These are phyloP conservation scores for Arthrinium puccinioides DNA, from an alignment of 2,329 filamentous ascomycete species.

Conservation along the genomic window DNA sequence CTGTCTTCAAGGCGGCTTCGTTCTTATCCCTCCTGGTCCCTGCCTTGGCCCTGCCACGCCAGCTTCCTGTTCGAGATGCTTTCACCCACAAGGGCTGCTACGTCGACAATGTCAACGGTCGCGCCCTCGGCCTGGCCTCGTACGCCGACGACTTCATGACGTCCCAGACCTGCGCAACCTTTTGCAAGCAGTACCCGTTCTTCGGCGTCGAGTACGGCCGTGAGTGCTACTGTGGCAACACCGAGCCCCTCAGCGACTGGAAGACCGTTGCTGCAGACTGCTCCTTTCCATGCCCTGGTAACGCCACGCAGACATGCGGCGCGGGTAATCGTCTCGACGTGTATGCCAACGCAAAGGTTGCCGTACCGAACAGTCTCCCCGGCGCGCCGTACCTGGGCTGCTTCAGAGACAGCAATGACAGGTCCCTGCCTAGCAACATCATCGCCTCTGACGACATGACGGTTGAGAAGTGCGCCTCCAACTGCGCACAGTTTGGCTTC, in stretches of 20 bases:
- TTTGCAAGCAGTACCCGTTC: conserved; percentile 8
- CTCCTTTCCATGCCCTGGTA: conserved; percentile 13
- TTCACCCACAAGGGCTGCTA: no score
- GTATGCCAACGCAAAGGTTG: conserved; percentile 7
- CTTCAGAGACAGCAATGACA: conserved; percentile 8
- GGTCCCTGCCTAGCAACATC: conserved; percentile 11
- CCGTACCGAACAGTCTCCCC: conserved; percentile 8
- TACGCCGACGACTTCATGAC: conserved; percentile 11
- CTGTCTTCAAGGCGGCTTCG: no score
- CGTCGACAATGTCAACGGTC: no score
- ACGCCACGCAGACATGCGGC: conserved; percentile 14
- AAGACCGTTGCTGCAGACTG: conserved; percentile 9
- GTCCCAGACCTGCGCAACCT: conserved; percentile 11
- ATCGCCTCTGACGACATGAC: conserved; percentile 14
- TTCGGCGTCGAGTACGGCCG: conserved; percentile 12
- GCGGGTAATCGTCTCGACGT: conserved; percentile 13
- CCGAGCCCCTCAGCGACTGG: conserved; percentile 9
- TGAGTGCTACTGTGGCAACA: conserved; percentile 12
- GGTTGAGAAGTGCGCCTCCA: conserved; percentile 18
- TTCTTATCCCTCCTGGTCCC: no score
- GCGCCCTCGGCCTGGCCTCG: conserved; percentile 9
- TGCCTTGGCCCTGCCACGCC: no score
- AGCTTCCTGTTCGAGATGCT: no score
- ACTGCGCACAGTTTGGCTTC: conserved; percentile 23
- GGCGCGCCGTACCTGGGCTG: conserved; percentile 6